Conservation (phyloP, 1,284 basidiomycete species). For the Takashimella tepidaria region DNA sequence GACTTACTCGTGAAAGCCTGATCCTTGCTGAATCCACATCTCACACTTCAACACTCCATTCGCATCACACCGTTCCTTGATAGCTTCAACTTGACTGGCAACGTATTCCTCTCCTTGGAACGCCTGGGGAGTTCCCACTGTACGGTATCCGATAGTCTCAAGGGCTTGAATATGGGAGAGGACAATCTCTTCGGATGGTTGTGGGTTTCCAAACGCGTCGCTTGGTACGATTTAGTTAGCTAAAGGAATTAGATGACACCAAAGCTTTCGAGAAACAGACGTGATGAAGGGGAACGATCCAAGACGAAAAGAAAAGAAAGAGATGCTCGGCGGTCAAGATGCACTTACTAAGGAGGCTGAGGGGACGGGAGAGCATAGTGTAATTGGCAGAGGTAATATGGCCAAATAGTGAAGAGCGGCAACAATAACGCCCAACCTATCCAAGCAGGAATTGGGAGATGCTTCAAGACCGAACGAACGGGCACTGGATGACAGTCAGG, state of each 20-base stretch:
- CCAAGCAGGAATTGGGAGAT: no score
- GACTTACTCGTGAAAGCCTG: conserved; percentile 72
- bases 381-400: conserved; percentile 25
- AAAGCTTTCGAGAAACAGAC: no score
- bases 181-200: conserved; percentile 39
- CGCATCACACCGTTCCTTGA: conserved; percentile 60
- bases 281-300: no score
- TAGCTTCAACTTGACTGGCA: conserved; percentile 58
- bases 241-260: no score
- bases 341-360: conserved; percentile 22
- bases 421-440: conserved; percentile 17
- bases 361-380: conserved; percentile 38
- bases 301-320: no score
- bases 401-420: conserved; percentile 27
- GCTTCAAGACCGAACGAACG: no score
- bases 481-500: no score
- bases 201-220: conserved; percentile 26
- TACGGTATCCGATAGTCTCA: conserved; percentile 84
- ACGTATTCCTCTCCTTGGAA: conserved; percentile 81
- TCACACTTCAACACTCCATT: conserved; percentile 69
- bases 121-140: conserved; percentile 86
- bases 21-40: conserved; percentile 79
- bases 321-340: no score
- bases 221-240: no score
- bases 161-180: conserved; percentile 38